Evolutionary conservation across 176 grass and related monocot species (phyloP).

Genomic region (Paspalum vaginatum): DNA sequence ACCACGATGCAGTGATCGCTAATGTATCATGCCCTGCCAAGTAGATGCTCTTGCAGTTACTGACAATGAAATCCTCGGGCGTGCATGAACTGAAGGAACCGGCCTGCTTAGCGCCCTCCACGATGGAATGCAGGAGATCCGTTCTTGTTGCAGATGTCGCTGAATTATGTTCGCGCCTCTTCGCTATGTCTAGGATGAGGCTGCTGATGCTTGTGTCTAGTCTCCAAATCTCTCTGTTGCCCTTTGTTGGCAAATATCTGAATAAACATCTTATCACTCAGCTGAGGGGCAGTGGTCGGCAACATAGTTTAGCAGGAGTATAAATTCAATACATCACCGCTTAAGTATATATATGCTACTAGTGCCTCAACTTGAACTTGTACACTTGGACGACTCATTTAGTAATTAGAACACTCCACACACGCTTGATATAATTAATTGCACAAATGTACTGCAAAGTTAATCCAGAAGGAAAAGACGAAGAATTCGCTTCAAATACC

Average conservation of each 20-base stretch:
- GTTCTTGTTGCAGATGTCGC: too few relatives aligned
- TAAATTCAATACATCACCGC: too few relatives aligned
- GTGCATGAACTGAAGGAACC: too few relatives aligned
- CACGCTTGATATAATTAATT: too few relatives aligned
- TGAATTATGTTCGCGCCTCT: conserved; percentile 7
- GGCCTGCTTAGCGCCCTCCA: too few relatives aligned
- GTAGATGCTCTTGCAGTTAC: neutral
- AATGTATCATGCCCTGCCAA: neutral
- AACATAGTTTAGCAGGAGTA: neutral
- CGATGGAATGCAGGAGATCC: too few relatives aligned
- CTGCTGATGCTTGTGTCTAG: conserved; percentile 43
- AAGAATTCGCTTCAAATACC: neutral
- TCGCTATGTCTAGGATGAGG: conserved; percentile 56
- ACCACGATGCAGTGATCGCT: neutral
- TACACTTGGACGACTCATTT: too few relatives aligned
- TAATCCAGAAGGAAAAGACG: neutral
- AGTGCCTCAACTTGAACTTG: too few relatives aligned
- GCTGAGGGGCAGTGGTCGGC: too few relatives aligned
- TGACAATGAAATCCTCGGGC: neutral
- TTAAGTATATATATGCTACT: too few relatives aligned
- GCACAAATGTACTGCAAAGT: too few relatives aligned
- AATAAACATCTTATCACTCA: neutral
- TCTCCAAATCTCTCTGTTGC: conserved; percentile 68
- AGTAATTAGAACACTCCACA: too few relatives aligned
- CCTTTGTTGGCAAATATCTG: conserved; percentile 71